Conservation (phyloP, 2,329 filamentous ascomycete species). For the Pyrenophora graminea region DNA sequence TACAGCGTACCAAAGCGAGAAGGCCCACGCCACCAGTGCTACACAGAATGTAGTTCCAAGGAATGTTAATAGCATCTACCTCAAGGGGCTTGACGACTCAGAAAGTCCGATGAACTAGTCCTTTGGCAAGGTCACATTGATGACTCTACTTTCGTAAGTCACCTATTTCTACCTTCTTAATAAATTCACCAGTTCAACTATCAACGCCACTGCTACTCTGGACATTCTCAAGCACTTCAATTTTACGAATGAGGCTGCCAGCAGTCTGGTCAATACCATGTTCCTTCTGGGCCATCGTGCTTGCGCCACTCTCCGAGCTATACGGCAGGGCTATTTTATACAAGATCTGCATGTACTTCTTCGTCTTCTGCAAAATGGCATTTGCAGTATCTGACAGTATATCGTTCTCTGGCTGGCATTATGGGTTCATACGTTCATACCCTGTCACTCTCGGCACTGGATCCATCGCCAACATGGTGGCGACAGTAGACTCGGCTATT, state of each 20-base stretch:
- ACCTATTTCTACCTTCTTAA: not conserved
- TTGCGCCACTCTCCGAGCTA: not conserved
- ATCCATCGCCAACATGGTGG: constrained; percentile 30
- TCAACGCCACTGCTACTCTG: constrained; percentile 4
- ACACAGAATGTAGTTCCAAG: not conserved
- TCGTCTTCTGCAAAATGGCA: constrained; percentile 64
- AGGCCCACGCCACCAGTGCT: not conserved
- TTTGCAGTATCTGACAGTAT: constrained; percentile 63
- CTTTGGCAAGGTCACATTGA: constrained; percentile 2
- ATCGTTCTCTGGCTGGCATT: constrained; percentile 53
- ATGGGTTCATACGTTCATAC: constrained; percentile 2
- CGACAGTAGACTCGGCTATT: constrained; percentile 20
- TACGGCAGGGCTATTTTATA: not conserved
- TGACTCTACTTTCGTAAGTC: constrained; percentile 14
- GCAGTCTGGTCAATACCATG: constrained; percentile 13
- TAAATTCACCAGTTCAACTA: constrained; percentile 9
- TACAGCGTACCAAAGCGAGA: not conserved
- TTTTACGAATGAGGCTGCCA: constrained; percentile 9
- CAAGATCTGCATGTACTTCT: constrained; percentile 46
- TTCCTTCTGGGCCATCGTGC: constrained; percentile 7
- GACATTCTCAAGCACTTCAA: constrained; percentile 8
- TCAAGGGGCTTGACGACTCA: constrained; percentile 53
- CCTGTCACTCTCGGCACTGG: constrained; percentile 30
- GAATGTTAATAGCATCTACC: constrained; percentile 58
- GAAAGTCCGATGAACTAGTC: constrained; percentile 18